These are phyloP conservation scores for Phytophthora megakarya DNA, from an alignment of 352 stramenopile genomes.

Conservation along the genomic window DNA sequence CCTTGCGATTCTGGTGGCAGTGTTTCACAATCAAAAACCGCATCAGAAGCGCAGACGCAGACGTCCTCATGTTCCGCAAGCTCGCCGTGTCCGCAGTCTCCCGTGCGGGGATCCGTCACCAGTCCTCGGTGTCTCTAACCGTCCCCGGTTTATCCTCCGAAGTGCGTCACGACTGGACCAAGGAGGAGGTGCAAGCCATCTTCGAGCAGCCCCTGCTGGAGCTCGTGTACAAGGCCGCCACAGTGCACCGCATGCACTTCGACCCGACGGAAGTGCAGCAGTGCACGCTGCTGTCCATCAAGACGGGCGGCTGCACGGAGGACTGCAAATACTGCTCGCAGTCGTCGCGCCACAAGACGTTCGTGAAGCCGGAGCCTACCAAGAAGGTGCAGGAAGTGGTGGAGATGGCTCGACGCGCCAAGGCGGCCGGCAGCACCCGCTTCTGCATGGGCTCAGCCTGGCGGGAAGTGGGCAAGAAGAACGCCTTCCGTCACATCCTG, in stretches of 20 bases:
- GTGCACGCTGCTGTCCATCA: constrained; percentile 97
- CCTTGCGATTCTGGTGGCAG: constrained; percentile 32
- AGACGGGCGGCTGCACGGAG: constrained; percentile 95
- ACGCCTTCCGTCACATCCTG: constrained; percentile 97
- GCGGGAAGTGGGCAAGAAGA: constrained; percentile 98
- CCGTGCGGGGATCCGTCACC: constrained; percentile 24
- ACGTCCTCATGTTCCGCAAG: constrained; percentile 56
- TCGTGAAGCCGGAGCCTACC: constrained; percentile 97
- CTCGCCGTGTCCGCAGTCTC: constrained; percentile 33
- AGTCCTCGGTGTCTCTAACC: constrained; percentile 60
- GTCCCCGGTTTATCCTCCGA: constrained; percentile 71
- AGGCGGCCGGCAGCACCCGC: constrained; percentile 95
- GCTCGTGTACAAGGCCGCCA: constrained; percentile 96
- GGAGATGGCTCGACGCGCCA: constrained; percentile 93
- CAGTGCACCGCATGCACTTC: constrained; percentile 98
- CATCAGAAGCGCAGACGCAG: constrained; percentile 12
- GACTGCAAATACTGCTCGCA: constrained; percentile 97
- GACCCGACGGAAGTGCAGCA: constrained; percentile 97
- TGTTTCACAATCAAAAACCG: constrained; percentile 34
- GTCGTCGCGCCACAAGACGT: constrained; percentile 97
- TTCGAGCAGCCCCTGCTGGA: constrained; percentile 96
- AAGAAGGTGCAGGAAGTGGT: constrained; percentile 97
- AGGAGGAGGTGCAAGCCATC: constrained; percentile 94
- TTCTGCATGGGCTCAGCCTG: constrained; percentile 99
- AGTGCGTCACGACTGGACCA: constrained; percentile 92